phyloP scores from a whole-genome alignment of 2,329 filamentous ascomycete species.

The Trichoderma hamatum region DNA sequence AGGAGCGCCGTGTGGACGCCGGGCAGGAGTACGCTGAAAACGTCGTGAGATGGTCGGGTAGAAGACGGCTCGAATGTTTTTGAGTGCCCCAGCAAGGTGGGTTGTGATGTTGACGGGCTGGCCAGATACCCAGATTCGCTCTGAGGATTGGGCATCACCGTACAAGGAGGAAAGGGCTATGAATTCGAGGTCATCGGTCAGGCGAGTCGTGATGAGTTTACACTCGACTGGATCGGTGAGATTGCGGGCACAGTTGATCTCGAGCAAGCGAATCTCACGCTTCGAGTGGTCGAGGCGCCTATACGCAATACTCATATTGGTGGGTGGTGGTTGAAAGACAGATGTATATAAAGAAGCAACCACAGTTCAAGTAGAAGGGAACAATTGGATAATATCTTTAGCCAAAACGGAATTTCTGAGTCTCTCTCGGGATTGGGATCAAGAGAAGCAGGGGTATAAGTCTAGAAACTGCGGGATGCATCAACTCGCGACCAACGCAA shows the following conservation, averaged over 20 bases:
- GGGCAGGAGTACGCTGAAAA: constrained; percentile 19
- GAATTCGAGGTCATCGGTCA: constrained; percentile 15
- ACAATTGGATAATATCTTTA: not conserved
- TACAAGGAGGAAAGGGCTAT: constrained; percentile 23
- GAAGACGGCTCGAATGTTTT: constrained; percentile 24
- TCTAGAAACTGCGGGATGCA: constrained; percentile 20
- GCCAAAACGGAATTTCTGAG: not conserved
- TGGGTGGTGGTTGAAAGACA: not conserved
- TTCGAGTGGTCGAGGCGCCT: constrained; percentile 16
- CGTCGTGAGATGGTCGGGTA: constrained; percentile 20
- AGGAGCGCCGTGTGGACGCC: constrained; percentile 15
- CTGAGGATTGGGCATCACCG: constrained; percentile 3
- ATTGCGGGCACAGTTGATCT: constrained; percentile 13
- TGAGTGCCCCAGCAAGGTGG: constrained; percentile 11
- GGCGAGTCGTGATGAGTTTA: constrained; percentile 8
- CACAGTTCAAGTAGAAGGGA: not conserved
- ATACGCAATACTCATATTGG: constrained; percentile 15
- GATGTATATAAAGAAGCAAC: not conserved
- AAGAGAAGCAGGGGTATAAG: constrained; percentile 5
- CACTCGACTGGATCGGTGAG: constrained; percentile 19
- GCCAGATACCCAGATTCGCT: constrained; percentile 21
- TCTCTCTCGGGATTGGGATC: not conserved
- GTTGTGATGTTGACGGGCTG: constrained; percentile 12
- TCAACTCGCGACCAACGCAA: constrained; percentile 24
- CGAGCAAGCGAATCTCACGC: constrained; percentile 20